phyloP scores from a whole-genome alignment of 2,329 filamentous ascomycete genomes.

The Pyrenophora seminiperda region DNA sequence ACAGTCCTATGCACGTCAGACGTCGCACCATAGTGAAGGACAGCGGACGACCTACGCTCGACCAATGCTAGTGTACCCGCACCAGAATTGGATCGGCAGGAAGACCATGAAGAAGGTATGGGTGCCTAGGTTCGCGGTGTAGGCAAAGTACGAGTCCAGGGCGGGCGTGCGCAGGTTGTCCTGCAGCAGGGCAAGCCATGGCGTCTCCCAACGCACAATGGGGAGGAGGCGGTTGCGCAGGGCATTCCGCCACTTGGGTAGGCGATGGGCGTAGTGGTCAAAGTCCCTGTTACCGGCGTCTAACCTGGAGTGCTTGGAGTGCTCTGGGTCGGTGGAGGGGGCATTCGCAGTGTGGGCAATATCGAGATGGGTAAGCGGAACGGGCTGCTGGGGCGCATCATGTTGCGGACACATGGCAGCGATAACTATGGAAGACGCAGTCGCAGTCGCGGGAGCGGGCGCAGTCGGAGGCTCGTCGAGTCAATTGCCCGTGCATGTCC shows the following conservation, averaged over 20 bases:
- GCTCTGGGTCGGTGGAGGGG: neutral
- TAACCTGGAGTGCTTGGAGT: constrained; percentile 28
- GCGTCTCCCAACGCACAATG: constrained; percentile 91
- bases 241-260: constrained; percentile 87
- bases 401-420: constrained; percentile 35
- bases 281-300: constrained; percentile 82
- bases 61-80: constrained; percentile 81
- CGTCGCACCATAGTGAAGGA: constrained; percentile 8
- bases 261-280: constrained; percentile 74
- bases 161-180: constrained; percentile 76
- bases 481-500: constrained; percentile 21
- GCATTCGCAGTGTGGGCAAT: no score
- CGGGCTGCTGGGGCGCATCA: constrained; percentile 24
- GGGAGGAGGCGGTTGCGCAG: constrained; percentile 83
- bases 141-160: constrained; percentile 95
- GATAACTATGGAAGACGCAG: neutral
- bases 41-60: constrained; percentile 70
- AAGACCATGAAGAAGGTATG: constrained; percentile 99
- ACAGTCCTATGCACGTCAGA: constrained; percentile 44
- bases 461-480: constrained; percentile 14
- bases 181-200: constrained; percentile 88
- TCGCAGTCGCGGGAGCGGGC: constrained; percentile 1
- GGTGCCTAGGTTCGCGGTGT: constrained; percentile 93
- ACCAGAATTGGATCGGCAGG: constrained; percentile 95
- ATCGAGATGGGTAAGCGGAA: no score